A percentile compares a stretch with the other conserved stretches of the same genome.
Evolutionary conservation across 2,329 filamentous ascomycete genomes (phyloP).

Genomic region (Monilinia polystroma): DNA sequence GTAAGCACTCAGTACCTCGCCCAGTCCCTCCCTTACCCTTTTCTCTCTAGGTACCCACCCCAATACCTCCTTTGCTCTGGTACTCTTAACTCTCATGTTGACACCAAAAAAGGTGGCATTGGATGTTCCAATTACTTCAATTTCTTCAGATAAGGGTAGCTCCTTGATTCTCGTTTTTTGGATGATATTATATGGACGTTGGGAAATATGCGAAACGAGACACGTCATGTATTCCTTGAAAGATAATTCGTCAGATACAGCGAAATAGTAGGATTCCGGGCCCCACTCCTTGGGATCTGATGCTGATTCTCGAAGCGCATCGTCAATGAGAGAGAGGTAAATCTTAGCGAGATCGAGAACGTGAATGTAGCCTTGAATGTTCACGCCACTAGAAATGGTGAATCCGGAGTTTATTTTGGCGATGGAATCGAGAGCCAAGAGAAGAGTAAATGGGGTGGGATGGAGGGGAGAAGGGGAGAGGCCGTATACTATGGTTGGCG

Average conservation of each 20-base stretch:
- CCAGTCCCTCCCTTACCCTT: slow-evolving; percentile 14
- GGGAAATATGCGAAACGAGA: neutral
- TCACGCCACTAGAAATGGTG: slow-evolving; percentile 21
- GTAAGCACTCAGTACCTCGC: slow-evolving; percentile 20
- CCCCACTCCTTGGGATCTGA: slow-evolving; percentile 17
- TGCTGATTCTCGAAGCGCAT: slow-evolving; percentile 10
- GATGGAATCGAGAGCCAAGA: slow-evolving; percentile 9
- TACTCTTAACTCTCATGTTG: slow-evolving; percentile 23
- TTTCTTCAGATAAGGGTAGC: neutral
- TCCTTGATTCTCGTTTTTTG: neutral
- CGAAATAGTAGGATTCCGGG: slow-evolving; percentile 28
- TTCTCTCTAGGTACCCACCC: slow-evolving; percentile 20
- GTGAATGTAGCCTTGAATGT: slow-evolving; percentile 25
- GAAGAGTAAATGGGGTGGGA: slow-evolving; percentile 24
- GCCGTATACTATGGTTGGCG: slow-evolving; percentile 27
- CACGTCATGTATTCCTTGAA: slow-evolving; percentile 18
- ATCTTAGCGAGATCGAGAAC: slow-evolving; percentile 27
- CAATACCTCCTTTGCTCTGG: slow-evolving; percentile 17
- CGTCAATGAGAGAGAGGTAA: slow-evolving; percentile 21
- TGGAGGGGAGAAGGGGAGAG: slow-evolving; percentile 25
- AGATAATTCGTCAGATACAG: slow-evolving; percentile 1
- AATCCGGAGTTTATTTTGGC: slow-evolving; percentile 19
- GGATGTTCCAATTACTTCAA: slow-evolving; percentile 7
- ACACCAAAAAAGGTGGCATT: slow-evolving; percentile 15
- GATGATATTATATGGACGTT: neutral